Conservation (phyloP, 257 asterid species). For the Marsdenia floribunda region DNA sequence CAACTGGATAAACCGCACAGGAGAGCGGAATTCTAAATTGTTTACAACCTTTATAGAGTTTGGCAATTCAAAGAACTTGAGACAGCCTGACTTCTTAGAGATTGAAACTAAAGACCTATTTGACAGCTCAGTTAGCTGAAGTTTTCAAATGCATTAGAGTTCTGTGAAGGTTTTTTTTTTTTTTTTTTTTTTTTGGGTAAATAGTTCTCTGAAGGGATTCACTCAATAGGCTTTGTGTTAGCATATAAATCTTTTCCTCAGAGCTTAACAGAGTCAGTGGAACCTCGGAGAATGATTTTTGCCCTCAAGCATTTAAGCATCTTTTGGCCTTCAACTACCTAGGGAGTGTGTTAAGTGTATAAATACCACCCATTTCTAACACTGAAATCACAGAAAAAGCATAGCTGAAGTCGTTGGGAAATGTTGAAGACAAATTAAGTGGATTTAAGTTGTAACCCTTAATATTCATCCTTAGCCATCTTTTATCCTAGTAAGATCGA, state of each 20-base stretch:
- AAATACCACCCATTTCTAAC: no score
- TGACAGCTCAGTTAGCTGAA: not conserved
- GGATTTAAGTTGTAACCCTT: no score
- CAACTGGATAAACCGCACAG: not conserved
- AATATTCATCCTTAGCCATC: no score
- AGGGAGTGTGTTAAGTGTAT: no score
- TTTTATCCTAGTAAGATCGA: no score
- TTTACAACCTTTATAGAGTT: not conserved
- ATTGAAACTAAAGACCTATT: not conserved
- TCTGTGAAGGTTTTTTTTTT: not conserved
- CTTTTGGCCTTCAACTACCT: not conserved
- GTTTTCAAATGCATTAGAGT: not conserved
- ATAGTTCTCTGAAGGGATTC: no score
- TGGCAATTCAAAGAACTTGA: not conserved
- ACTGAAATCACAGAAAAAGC: no score
- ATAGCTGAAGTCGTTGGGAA: no score
- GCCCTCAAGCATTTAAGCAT: not conserved
- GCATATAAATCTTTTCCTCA: not conserved
- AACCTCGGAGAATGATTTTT: not conserved
- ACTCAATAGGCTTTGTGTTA: not conserved
- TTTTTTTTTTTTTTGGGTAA: no score
- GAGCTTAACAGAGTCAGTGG: not conserved
- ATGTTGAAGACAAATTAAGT: no score
- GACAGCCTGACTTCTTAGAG: not conserved
- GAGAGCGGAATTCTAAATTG: not conserved